A percentile compares a stretch with the other conserved stretches of the same genome.
Conservation (phyloP, 2,329 filamentous ascomycete species). For the Fusarium napiforme region DNA sequence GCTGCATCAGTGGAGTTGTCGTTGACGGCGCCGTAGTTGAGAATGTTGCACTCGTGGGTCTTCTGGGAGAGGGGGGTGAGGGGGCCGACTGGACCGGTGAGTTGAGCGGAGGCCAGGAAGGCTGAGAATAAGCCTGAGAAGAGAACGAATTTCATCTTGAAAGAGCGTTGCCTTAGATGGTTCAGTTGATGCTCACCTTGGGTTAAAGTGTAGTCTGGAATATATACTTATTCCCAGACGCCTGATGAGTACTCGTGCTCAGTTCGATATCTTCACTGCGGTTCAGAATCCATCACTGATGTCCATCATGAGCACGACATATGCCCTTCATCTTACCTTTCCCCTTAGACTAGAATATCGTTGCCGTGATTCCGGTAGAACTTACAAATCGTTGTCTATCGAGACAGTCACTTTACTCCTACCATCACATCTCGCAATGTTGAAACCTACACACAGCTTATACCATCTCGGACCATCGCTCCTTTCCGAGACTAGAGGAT, state of each 20-base stretch:
- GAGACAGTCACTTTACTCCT: background rate
- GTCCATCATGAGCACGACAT: background rate
- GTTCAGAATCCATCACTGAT: background rate
- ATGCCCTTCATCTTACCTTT: background rate
- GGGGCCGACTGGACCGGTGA: background rate
- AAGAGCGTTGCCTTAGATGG: no score
- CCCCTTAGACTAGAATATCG: rapidly evolving
- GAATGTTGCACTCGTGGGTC: background rate
- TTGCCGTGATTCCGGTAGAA: background rate
- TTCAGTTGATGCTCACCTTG: no score
- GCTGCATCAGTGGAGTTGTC: background rate
- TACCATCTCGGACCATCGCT: background rate
- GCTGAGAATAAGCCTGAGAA: background rate
- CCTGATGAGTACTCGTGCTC: no score
- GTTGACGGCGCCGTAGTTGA: background rate
- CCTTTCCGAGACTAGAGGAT: background rate
- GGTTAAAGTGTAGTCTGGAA: background rate
- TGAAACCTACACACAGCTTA: background rate
- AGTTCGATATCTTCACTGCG: no score
- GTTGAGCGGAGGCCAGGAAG: background rate
- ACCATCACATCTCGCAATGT: background rate
- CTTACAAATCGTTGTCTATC: rapidly evolving
- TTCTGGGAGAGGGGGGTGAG: background rate
- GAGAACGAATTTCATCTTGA: background rate
- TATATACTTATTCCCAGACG: background rate